Base-by-base conservation (phyloP, 2,329 filamentous ascomycete genomes). In the Aspergillus intermedius region DNA sequence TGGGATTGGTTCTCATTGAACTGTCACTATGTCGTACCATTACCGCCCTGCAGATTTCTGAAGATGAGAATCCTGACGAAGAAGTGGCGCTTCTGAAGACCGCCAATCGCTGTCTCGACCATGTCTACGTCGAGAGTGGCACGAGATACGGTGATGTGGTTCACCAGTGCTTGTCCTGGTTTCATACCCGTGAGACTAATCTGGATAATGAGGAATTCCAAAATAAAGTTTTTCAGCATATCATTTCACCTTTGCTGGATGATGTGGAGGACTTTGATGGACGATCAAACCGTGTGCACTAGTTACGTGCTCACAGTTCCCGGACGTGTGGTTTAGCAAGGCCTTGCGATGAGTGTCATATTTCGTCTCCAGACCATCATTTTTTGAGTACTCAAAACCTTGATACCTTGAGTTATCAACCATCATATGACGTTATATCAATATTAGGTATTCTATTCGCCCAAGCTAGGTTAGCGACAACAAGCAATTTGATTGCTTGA, bases 1-100 rank as follows among this genome's bases (percentile, higher is more conserved):
- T 56, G 2, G 55, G 48, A 1, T 30, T 56, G 9, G 44, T 44
- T 32, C 49, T 57, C 5, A 42, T 52, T 7, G 50, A 52, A 12
- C 47, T 54, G 13, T 50, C 50, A 7, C 25, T 52, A 23, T 45
- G 42, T 17, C 35, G 22, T n/a, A 25, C 22, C 3, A 43, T 43
- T 23, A 43, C 10, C 8, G 22, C 25, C 10, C 41, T 43, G 4
- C 8, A 22, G 19, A 15, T 23, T 23, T 12, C 19, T 15, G 41
- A 43, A 15, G 41, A 43, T 15, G 41, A 43, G 22, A 30, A 10
- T n/a, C 41, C 41, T n/a, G 41, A 43, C 41, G 19, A 43, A 5
- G 8, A 43, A 43, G 41, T 43, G 13, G 23, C 2, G 8, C 19
- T 17, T 13, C 22, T 43, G 19, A 43, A 43, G 22, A 30, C 22